A percentile compares a stretch with the other conserved stretches of the same genome.
phyloP scores from a whole-genome alignment of 169 alveolate species.

The Plasmodium coatneyi region DNA sequence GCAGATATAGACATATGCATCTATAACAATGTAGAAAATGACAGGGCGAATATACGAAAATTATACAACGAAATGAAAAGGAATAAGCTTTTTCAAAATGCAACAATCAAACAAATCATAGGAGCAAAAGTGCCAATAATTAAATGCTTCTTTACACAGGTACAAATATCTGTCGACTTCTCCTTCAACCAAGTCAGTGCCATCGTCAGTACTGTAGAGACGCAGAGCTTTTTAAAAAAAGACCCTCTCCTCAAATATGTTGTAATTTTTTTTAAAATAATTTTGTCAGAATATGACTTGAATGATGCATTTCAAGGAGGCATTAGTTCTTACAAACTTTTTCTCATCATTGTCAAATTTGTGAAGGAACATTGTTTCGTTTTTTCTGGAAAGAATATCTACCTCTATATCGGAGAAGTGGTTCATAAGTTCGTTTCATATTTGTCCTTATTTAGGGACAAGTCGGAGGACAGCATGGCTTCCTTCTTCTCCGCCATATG shows the following conservation, averaged over 20 bases:
- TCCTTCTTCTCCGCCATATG: background rate
- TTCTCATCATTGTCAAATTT: background rate
- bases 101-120: background rate
- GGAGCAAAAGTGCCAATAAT: constrained; percentile 25
- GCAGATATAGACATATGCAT: constrained; percentile 55
- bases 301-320: constrained; percentile 63
- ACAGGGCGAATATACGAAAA: background rate
- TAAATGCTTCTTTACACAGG: constrained; percentile 29
- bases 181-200: constrained; percentile 49
- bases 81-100: constrained; percentile 2
- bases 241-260: constrained; percentile 8
- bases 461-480: background rate
- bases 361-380: background rate
- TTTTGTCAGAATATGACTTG: constrained; percentile 10
- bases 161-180: background rate
- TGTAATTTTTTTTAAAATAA: constrained; percentile 24
- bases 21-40: background rate
- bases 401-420: constrained; percentile 51
- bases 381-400: constrained; percentile 1
- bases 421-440: constrained; percentile 15
- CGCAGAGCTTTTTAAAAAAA: background rate
- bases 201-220: constrained; percentile 15
- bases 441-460: constrained; percentile 32
- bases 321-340: constrained; percentile 23
- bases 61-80: constrained; percentile 13